Evolutionary conservation across 805 yeast genomes (phyloP), one percentile per base, ranked within the genome.

Genomic region (Yarrowia sp.): DNA sequence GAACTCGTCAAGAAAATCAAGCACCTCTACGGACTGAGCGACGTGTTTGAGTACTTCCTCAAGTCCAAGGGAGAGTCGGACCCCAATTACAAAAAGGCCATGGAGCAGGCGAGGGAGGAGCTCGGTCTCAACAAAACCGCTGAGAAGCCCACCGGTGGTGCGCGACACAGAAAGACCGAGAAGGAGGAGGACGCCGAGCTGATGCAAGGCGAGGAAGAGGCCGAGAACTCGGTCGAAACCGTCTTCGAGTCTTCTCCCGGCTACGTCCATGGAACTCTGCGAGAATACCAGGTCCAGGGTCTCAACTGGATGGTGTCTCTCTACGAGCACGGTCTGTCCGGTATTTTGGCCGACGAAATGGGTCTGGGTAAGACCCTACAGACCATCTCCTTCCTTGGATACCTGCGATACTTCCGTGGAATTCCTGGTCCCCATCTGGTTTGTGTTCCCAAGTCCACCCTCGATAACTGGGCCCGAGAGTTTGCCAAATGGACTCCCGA

Each of bases 301-400:
- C 81, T 93, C 62, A 95, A 95, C 75, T 93, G 99, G 99, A 81
- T 93, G 65, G 87, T 93, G 12, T 85, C 95, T 0, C 77, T 95
- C 28, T 90, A 91, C 73, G 92, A 90, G 70, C 90, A 93, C 73
- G 82, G 88, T 65, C 81, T 93, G 35, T 89, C 96, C 4, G 99
- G 99, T 14, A 93, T 93, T 40, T 78, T 93, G 51, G 99, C 99
- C 8, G 99, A 93, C 76, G 99, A 93, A 75, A 93, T 95, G 99
- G 99, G 99, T 1, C 80, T 93, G 28, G 99, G 99, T 64, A 93
- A 93, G 75, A 93, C 99, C 3, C 78, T 93, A 62, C 99, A 93
- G 76, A 92, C 98, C 1, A 92, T 93, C 54, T 86, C 98, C 0
- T 95, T 93, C 70, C 78, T 93, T 49, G 98, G 97, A 0, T 91